Conservation (phyloP, 2,329 filamentous ascomycete genomes). For the Penicillium nordicum region DNA sequence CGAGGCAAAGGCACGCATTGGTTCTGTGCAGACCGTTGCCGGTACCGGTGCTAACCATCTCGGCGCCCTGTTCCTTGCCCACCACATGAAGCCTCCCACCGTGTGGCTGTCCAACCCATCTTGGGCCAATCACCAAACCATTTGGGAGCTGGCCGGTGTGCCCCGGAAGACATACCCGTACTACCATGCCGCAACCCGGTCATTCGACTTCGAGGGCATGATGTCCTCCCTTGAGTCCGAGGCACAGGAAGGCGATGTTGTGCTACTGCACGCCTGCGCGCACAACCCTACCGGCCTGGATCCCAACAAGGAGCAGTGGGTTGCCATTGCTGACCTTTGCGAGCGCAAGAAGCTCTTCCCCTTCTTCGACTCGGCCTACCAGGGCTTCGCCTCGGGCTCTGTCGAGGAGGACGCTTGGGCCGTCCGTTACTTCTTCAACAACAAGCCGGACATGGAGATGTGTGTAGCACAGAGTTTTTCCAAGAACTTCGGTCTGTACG, state of each 20-base stretch:
- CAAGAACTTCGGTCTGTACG: slow-evolving; percentile 77
- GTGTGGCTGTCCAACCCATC: slow-evolving; percentile 93
- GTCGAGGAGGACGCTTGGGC: slow-evolving; percentile 81
- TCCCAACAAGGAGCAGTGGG: slow-evolving; percentile 89
- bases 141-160: slow-evolving; percentile 75
- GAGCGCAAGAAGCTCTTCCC: slow-evolving; percentile 82
- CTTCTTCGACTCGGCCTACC: slow-evolving; percentile 97
- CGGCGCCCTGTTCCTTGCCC: slow-evolving; percentile 83
- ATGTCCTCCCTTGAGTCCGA: slow-evolving; percentile 85
- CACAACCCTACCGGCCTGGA: slow-evolving; percentile 98
- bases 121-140: slow-evolving; percentile 97
- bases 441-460: slow-evolving; percentile 66
- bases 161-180: slow-evolving; percentile 82
- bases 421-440: slow-evolving; percentile 84
- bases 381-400: slow-evolving; percentile 92
- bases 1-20: slow-evolving; percentile 46
- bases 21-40: slow-evolving; percentile 88
- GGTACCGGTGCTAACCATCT: slow-evolving; percentile 93
- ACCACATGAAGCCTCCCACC: slow-evolving; percentile 71
- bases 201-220: slow-evolving; percentile 50
- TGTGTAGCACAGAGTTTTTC: slow-evolving; percentile 59
- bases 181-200: slow-evolving; percentile 63
- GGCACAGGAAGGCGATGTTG: slow-evolving; percentile 74
- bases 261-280: slow-evolving; percentile 89
- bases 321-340: slow-evolving; percentile 74